Evolutionary conservation across 495 filamentous ascomycete genomes (phyloP), one percentile per base, ranked within the genome.

Genomic region (Letharia lupina): DNA sequence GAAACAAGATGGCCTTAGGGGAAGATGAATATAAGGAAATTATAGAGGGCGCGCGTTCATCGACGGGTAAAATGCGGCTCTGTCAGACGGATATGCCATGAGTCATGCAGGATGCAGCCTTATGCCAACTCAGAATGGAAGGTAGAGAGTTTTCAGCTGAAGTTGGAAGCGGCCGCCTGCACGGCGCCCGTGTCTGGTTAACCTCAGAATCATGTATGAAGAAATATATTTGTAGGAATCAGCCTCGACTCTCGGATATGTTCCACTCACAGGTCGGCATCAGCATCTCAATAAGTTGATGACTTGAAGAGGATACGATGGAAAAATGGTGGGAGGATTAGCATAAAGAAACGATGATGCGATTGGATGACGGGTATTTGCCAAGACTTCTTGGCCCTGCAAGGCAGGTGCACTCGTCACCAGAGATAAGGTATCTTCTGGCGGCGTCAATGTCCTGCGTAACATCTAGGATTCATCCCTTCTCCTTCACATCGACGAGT

Each of bases 371-470:
- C 52, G 52, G 12, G 5, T 35, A 15, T 56, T 56, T 56, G 52
- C 28, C 52, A 56, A 56, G 52, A 56, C 52, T 35, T 56, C 5
- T 56, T 56, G 52, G 31, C 28, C 48, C 10, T 54, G 48, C n/a
- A 54, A 13, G 11, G 48, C 48, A 15, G 44, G 15, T 28, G 23
- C 23, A 28, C 23, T 28, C 23, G 23, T 28, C 23, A 28, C 0
- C 23, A 28, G 23, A 28, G 23, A 28, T 28, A 28, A 28, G 23
- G 23, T 28, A 28, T 28, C 23, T 28, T 28, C 23, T 28, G 23
- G 23, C 23, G 23, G 23, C 23, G 23, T 35, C 52, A 9, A 16
- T 35, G 18, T 54, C 11, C 50, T 13, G 50, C 28, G 23, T 15
- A 33, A 33, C 11, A 54, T 28, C 52, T 33, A 35, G 31, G 1